Conservation (phyloP, 371 early-diverging fungal genomes). For the Mortierella sp. region DNA sequence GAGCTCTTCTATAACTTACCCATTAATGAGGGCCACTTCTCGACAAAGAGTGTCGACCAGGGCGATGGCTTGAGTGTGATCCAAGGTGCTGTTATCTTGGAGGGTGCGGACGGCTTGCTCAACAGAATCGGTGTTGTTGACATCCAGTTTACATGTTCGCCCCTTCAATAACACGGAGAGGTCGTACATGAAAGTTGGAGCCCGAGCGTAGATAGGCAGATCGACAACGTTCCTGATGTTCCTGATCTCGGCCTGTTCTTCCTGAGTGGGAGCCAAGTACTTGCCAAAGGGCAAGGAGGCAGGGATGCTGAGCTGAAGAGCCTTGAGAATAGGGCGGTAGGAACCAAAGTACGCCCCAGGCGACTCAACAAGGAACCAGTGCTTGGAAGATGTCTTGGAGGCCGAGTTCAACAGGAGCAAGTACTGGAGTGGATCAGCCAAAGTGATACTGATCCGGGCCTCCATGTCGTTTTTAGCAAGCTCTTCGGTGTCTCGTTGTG, state of each 20-base stretch:
- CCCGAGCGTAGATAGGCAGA: slow-evolving; percentile 54
- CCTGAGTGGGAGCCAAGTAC: slow-evolving; percentile 59
- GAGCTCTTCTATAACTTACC: slow-evolving; percentile 49
- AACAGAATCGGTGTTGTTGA: slow-evolving; percentile 8
- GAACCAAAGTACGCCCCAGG: slow-evolving; percentile 59
- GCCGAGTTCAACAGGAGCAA: slow-evolving; percentile 20
- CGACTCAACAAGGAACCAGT: slow-evolving; percentile 59
- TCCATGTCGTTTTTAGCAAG: slow-evolving; percentile 28
- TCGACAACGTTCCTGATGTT: too few relatives aligned
- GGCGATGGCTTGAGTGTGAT: slow-evolving; percentile 55
- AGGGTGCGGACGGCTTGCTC: neutral
- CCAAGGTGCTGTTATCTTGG: slow-evolving; percentile 29
- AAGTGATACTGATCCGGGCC: slow-evolving; percentile 44
- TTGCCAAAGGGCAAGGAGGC: slow-evolving; percentile 53
- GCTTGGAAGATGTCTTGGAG: neutral
- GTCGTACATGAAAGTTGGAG: slow-evolving; percentile 55
- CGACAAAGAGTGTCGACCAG: slow-evolving; percentile 56
- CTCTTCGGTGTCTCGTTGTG: slow-evolving; percentile 30
- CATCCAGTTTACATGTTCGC: slow-evolving; percentile 16
- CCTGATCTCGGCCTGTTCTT: too few relatives aligned
- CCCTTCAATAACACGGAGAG: slow-evolving; percentile 35
- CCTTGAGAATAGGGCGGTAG: slow-evolving; percentile 61
- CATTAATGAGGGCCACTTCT: slow-evolving; percentile 60
- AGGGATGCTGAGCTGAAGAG: slow-evolving; percentile 55
- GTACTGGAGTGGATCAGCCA: slow-evolving; percentile 40